Evolutionary conservation across 1,139 yeast species (phyloP), one percentile per base, ranked within the genome.

Genomic region (Citeromyces hawaiiensis): DNA sequence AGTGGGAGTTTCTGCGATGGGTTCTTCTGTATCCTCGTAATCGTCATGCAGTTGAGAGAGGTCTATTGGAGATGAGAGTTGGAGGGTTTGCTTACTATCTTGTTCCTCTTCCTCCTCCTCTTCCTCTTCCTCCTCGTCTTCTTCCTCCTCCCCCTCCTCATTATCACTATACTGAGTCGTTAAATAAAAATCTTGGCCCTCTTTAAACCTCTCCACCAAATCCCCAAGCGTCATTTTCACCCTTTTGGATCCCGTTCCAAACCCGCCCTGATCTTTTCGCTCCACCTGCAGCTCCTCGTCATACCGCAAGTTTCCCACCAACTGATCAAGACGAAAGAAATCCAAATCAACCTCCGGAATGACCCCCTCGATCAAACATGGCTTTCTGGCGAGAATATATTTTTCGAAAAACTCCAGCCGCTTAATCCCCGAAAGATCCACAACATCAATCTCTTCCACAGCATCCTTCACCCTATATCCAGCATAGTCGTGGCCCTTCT

Each of bases 81-180:
- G 45, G 27, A 33, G 37, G 3, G 35, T 44, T 19, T 40, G 48
- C 2, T 44, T 53, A 2, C 43, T 53, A 19, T 41, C 45, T 15
- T 40, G 49, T 16, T 43, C 49, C 23, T 43, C 45, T 2, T 44
- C 50, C 15, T 47, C 47, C 10, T 42, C 45, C 5, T 40, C 47
- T 4, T 46, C 47, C 1, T 40, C 44, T 13, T 48, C 52, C 4
- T 45, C 55, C 2, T 41, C 52, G 4, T 41, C 48, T 2, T 45
- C 54, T 1, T 50, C 53, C 7, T 48, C 54, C 4, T 52, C 60
- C 2, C 54, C 64, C 4, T 57, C 57, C 17, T 55, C 60, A 43
- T 59, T 60, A 39, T 60, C 64, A n/a, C 55, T 65, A 51, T 80
- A 80, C 47, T 80, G 88, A 0, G 88, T 80, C 0, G 87, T 80